phyloP scores from a whole-genome alignment of 768 basidiomycete genomes.

The Termitomyces sp. region DNA sequence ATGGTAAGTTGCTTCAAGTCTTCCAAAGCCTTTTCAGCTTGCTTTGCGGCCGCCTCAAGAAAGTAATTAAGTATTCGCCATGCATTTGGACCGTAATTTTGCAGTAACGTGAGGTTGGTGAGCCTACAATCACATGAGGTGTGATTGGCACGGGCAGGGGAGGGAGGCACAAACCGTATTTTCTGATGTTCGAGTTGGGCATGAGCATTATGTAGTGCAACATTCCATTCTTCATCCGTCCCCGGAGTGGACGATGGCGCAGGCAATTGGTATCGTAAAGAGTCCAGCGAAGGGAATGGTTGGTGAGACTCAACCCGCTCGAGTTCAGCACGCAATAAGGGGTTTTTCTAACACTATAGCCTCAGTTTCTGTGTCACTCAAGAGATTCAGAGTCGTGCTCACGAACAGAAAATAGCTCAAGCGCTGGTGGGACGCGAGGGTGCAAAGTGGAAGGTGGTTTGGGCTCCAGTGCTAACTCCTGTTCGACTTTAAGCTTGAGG shows the following conservation, averaged over 20 bases:
- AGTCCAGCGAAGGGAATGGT: conserved; percentile 64
- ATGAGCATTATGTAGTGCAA: conserved; percentile 68
- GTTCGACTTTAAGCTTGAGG: conserved; percentile 70
- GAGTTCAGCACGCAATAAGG: conserved; percentile 67
- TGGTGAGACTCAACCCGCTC: conserved; percentile 66
- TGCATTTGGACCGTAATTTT: conserved; percentile 85
- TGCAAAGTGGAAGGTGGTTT: conserved; percentile 58
- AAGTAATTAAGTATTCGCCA: conserved; percentile 92
- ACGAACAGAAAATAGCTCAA: conserved; percentile 68
- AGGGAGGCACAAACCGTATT: conserved; percentile 48
- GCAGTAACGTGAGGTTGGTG: conserved; percentile 75
- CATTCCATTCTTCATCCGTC: conserved; percentile 73
- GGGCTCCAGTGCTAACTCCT: conserved; percentile 68
- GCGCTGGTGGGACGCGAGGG: conserved; percentile 61
- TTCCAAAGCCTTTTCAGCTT: conserved; percentile 68
- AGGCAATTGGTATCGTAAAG: conserved; percentile 68
- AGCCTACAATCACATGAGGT: conserved; percentile 41
- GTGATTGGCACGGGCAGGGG: too few species aligned
- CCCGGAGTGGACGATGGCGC: conserved; percentile 55
- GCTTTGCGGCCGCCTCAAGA: conserved; percentile 70
- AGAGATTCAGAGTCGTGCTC: conserved; percentile 19
- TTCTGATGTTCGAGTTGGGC: conserved; percentile 84
- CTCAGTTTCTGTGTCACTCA: conserved; percentile 3
- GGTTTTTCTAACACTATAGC: conserved; percentile 44
- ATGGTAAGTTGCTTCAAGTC: conserved; percentile 73